Base-by-base conservation (phyloP, 495 filamentous ascomycete species). In the Trichocladium antarcticum region DNA sequence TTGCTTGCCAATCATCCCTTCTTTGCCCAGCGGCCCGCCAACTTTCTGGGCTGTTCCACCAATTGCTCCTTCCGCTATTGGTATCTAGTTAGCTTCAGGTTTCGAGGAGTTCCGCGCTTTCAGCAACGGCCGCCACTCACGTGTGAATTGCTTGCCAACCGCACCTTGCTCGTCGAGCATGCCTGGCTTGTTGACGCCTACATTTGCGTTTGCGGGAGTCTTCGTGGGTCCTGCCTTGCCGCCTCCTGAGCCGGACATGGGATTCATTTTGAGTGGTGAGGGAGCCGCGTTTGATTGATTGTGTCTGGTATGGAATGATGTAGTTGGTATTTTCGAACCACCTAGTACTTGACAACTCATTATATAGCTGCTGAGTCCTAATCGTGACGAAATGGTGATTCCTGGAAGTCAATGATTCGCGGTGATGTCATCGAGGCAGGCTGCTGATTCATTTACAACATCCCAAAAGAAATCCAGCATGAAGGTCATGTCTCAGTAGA, bases 11-110 rank as follows among this genome's bases (percentile, higher is more conserved):
- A 78, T 65, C 17, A 56, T 37, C 8, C 74, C 72, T 10, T 70
- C 66, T 45, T 69, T 70, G 31, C 54, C 69, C 37, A 79, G 62
- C 0, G 75, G 74, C 0, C 77, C 78, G n/a, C 77, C 75, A 7
- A 81, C 49, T 31, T 60, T 68, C 43, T 81, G 63, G 6, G 69
- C 73, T 6, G 66, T 66, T 27, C 72, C 67, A 14, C 77, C 74
- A 29, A 81, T 65, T 0, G 65, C 61, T 20, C 78, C 75, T 12
- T 78, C 67, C 11, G 54, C 67, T 70, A 56, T 54, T 19, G 41
- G 1, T 17, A 24, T 36, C 17, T 17, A 19, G 20, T 54, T 11
- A 42, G 24, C 16, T 6, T 40, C 34, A 14, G 27, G 4, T 15
- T 32, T n/a, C 27, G 10, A 27, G n/a, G n/a, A n/a, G n/a, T n/a